Evolutionary conservation across 495 filamentous ascomycete species (phyloP), one percentile per base, ranked within the genome.

Genomic region (Penicillium pancosmium): DNA sequence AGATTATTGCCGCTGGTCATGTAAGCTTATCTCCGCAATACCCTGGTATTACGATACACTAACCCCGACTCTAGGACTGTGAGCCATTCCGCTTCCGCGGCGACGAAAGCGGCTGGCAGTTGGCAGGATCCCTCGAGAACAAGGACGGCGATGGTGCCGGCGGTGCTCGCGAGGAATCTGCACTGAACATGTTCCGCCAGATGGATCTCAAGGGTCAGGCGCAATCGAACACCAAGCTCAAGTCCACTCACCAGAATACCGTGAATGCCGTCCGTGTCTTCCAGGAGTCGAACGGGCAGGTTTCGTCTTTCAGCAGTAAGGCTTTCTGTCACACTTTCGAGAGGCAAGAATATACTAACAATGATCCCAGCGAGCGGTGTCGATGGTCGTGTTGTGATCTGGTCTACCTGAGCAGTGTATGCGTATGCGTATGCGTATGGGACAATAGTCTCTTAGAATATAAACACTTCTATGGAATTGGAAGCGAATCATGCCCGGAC

Each of bases 161-260:
- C 5, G 85, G 81, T 56, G 85, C 79, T 79, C 89, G 86, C 67
- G 92, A 84, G 73, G 90, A 84, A 72, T 91, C 88, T 63, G 94
- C 94, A n/a, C 79, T 97, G 69, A 96, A 98, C 71, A 97, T 97
- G 95, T 98, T 98, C 82, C 85, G 85, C 69, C 92, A 96, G 76
- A 97, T 98, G 95, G 94, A 98, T 71, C 79, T 98, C 59, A 96
- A 92, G 80, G 94, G 94, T 38, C 95, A 96, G 75, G 73, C 81
- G 21, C 87, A 87, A 63, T 91, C 91, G 61, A 92, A 97, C 69
- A 97, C 92, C 8, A 90, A 94, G 75, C 80, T 98, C 58, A 96
- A 94, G 77, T 97, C 94, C 7, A 86, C 93, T 44, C 94, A 98
- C 77, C 94, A 98, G 73, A 98, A 98, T 74, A 96, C 93, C 33